phyloP scores from a whole-genome alignment of 116 monocot species.

The Papilionanthe hybrid region DNA sequence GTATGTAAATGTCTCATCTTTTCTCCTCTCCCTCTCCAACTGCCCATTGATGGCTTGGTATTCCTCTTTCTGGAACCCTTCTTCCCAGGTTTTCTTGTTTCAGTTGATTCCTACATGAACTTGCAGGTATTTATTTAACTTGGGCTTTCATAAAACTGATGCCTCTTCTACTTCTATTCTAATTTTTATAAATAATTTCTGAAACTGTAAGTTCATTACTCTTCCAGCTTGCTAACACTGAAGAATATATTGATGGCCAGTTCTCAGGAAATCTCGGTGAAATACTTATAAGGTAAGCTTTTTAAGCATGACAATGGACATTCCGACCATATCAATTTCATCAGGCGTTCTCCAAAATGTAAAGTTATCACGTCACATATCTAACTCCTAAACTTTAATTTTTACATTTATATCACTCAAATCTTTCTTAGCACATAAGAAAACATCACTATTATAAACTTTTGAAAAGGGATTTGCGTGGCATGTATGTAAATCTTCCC shows the following conservation, averaged over 20 bases:
- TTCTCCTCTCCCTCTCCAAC: neutral
- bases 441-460: no score
- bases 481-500: no score
- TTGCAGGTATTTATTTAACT: slow-evolving; percentile 57
- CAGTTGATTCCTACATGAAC: slow-evolving; percentile 95
- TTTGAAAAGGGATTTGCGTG: no score
- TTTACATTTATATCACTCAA: no score
- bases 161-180: neutral
- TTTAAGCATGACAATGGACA: neutral
- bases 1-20: no score
- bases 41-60: neutral
- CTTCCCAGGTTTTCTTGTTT: slow-evolving; percentile 75
- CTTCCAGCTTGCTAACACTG: slow-evolving; percentile 74
- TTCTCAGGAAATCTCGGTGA: slow-evolving; percentile 90
- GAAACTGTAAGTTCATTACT: neutral
- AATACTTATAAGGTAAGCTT: slow-evolving; percentile 78
- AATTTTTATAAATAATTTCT: neutral
- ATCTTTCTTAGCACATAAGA: no score
- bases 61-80: neutral
- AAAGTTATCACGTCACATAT: no score
- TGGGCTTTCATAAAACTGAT: neutral
- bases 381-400: no score
- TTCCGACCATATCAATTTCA: neutral
- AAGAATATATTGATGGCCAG: slow-evolving; percentile 92
- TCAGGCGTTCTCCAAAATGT: no score